Conservation (phyloP, 768 basidiomycete genomes). For the Mycena leptocephala region DNA sequence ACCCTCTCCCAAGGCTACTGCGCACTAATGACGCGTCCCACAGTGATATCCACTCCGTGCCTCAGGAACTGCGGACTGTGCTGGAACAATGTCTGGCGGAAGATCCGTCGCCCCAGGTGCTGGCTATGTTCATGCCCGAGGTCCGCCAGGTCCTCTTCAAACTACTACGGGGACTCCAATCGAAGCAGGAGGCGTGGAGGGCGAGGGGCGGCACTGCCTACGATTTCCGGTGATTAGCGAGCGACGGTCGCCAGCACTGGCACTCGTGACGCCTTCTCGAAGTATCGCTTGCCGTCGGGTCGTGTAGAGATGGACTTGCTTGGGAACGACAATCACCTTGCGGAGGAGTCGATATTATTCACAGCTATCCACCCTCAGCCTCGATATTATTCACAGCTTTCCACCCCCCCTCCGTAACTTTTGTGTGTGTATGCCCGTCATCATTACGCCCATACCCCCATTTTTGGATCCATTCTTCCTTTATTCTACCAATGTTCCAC, state of each 20-base stretch:
- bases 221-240: slow-evolving; percentile 20
- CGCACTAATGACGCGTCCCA: slow-evolving; percentile 2
- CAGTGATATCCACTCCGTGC: slow-evolving; percentile 78
- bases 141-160: slow-evolving; percentile 87
- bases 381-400: neutral
- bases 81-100: slow-evolving; percentile 81
- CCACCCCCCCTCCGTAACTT: neutral
- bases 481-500: slow-evolving; percentile 19
- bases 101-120: slow-evolving; percentile 81
- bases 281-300: neutral
- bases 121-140: slow-evolving; percentile 86
- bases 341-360: neutral
- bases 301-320: neutral
- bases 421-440: neutral
- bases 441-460: neutral
- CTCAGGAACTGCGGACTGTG: slow-evolving; percentile 73
- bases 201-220: neutral
- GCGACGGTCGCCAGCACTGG: neutral
- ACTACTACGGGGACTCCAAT: slow-evolving; percentile 87
- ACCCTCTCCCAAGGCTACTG: neutral
- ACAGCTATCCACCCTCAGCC: neutral
- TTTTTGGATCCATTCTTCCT: slow-evolving; percentile 2
- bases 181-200: slow-evolving; percentile 73
- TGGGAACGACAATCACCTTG: neutral
- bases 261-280: neutral